A percentile compares a stretch with the other conserved stretches of the same genome.
Evolutionary conservation across 2,329 filamentous ascomycete species (phyloP).

Genomic region (Aureobasidium mangrovei): DNA sequence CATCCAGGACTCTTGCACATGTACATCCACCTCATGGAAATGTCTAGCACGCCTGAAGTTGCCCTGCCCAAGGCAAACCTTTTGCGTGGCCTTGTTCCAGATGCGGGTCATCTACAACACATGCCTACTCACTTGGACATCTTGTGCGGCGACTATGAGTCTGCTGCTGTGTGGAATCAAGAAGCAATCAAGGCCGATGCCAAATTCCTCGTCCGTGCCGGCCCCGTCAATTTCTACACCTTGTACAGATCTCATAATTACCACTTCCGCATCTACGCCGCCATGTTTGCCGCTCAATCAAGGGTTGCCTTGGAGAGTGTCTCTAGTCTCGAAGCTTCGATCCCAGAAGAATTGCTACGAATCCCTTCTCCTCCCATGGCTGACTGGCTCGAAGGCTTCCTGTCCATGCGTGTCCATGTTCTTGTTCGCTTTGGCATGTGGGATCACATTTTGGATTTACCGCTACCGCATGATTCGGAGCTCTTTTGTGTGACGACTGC

Average conservation of each 20-base stretch:
- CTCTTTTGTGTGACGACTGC: slow-evolving; percentile 64
- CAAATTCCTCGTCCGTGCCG: slow-evolving; percentile 51
- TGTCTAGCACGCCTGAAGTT: slow-evolving; percentile 57
- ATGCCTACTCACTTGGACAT: slow-evolving; percentile 75
- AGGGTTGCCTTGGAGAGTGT: slow-evolving; percentile 54
- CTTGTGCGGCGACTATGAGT: slow-evolving; percentile 60
- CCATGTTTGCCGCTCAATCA: slow-evolving; percentile 66
- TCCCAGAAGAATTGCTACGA: slow-evolving; percentile 56
- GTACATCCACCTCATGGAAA: slow-evolving; percentile 72
- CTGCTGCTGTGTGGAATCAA: slow-evolving; percentile 57
- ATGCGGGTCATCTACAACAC: slow-evolving; percentile 61
- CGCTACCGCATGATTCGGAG: slow-evolving; percentile 47
- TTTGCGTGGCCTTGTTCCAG: slow-evolving; percentile 57
- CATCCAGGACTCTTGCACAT: slow-evolving; percentile 67
- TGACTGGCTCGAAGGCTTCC: slow-evolving; percentile 66
- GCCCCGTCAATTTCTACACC: slow-evolving; percentile 64
- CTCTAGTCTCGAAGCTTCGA: slow-evolving; percentile 48
- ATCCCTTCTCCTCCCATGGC: slow-evolving; percentile 56
- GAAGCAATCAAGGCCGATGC: slow-evolving; percentile 60
- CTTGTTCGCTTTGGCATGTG: slow-evolving; percentile 66
- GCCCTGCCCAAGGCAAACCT: slow-evolving; percentile 53
- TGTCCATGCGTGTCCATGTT: slow-evolving; percentile 59
- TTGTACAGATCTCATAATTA: slow-evolving; percentile 67
- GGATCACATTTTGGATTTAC: slow-evolving; percentile 53
- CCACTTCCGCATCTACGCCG: slow-evolving; percentile 67